Evolutionary conservation across 164 flowering plant genomes (phyloP).

Genomic region (Liriodendron chinense): DNA sequence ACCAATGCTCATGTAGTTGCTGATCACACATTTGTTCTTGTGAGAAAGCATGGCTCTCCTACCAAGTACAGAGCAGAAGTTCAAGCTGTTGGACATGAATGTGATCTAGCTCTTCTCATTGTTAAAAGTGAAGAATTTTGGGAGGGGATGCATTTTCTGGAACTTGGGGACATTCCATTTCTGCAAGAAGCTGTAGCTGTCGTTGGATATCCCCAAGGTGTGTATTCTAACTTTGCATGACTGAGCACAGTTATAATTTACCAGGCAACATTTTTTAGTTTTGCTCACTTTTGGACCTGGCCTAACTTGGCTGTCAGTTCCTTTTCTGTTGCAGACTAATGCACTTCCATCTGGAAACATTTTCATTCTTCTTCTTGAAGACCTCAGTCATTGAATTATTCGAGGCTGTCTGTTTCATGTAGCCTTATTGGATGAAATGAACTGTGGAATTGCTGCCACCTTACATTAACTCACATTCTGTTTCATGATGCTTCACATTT

Average conservation of each 20-base stretch:
- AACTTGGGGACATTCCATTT: slow-evolving; percentile 80
- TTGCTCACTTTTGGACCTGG: background rate
- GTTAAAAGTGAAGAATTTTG: slow-evolving; percentile 85
- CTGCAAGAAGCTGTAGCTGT: slow-evolving; percentile 94
- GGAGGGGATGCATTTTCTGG: slow-evolving; percentile 72
- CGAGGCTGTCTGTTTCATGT: background rate
- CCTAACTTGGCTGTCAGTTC: background rate
- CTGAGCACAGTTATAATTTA: background rate
- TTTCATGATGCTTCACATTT: background rate
- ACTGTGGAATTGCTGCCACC: background rate
- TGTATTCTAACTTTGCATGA: background rate
- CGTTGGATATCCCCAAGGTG: slow-evolving; percentile 98
- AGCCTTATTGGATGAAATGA: background rate
- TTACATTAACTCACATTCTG: background rate
- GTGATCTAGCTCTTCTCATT: slow-evolving; percentile 80
- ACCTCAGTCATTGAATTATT: background rate
- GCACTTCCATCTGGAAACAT: too few species aligned
- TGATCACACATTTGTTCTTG: slow-evolving; percentile 85
- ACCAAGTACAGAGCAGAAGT: slow-evolving; percentile 80
- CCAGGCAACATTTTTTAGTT: background rate
- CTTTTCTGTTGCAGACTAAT: background rate
- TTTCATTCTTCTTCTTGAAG: too few species aligned
- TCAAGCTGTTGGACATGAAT: slow-evolving; percentile 87
- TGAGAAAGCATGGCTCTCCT: slow-evolving; percentile 92
- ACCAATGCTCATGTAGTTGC: slow-evolving; percentile 98